Percentiles rank a stretch among this genome's conserved stretches.
These are phyloP conservation scores for Monilinia laxa DNA, from an alignment of 2,329 filamentous ascomycete genomes.

Conservation along the genomic window DNA sequence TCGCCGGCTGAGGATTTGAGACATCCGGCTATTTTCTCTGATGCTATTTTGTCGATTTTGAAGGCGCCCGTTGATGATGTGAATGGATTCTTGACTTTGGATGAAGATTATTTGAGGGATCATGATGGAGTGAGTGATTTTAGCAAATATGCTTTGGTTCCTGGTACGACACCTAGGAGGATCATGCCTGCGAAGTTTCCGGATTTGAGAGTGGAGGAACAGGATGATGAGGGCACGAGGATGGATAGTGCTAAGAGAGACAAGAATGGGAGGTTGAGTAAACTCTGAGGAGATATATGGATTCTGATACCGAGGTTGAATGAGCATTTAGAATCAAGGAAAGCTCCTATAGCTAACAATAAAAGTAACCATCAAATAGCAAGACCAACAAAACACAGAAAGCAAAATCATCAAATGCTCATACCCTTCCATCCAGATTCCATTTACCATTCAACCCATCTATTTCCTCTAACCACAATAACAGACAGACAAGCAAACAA, in stretches of 20 bases:
- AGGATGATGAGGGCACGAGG: conserved; percentile 74
- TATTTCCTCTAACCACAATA: no score
- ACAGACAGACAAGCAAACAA: no score
- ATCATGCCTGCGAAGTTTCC: conserved; percentile 75
- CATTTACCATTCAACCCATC: no score
- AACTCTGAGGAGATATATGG: background rate
- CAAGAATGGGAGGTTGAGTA: conserved; percentile 27
- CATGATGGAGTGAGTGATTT: conserved; percentile 68
- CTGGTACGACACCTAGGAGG: conserved; percentile 61
- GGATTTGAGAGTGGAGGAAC: conserved; percentile 69
- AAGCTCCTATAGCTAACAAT: no score
- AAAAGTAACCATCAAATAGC: no score
- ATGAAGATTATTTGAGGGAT: conserved; percentile 76
- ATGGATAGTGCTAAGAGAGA: conserved; percentile 59
- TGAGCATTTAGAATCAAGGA: background rate
- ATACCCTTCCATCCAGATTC: no score
- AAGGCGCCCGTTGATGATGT: conserved; percentile 57
- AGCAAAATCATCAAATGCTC: no score
- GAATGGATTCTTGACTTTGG: conserved; percentile 70
- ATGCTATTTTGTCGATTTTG: conserved; percentile 74
- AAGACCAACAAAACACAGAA: no score
- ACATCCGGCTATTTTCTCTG: conserved; percentile 72
- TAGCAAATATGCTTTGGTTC: conserved; percentile 67
- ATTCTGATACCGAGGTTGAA: background rate
- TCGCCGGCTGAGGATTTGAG: conserved; percentile 57